phyloP scores from a whole-genome alignment of 2,329 filamentous ascomycete species.

The Xylariales sp. region DNA sequence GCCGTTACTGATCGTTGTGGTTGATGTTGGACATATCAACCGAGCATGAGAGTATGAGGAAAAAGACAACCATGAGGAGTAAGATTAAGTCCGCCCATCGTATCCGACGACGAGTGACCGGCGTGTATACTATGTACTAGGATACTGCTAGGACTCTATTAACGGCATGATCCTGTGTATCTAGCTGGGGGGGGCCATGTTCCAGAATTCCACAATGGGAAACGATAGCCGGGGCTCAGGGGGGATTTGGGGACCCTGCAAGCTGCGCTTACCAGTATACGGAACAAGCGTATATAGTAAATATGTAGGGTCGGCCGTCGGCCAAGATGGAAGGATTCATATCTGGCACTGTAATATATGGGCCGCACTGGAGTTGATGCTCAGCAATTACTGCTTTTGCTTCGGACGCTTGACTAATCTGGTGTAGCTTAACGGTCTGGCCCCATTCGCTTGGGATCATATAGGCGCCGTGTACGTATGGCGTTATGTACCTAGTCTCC shows the following conservation, averaged over 20 bases:
- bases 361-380: constrained; percentile 1
- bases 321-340: neutral
- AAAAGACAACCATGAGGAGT: neutral
- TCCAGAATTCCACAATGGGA: constrained; percentile 1
- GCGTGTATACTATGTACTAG: neutral
- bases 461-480: neutral
- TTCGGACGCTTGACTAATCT: constrained; percentile 3
- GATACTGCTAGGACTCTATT: neutral
- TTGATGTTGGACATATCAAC: constrained; percentile 19
- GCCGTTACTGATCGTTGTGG: constrained; percentile 13
- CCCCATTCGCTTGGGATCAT: constrained; percentile 7
- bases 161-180: neutral
- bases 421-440: constrained; percentile 1
- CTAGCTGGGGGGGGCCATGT: constrained; percentile 9
- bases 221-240: too few species aligned
- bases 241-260: too few species aligned
- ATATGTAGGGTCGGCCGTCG: neutral
- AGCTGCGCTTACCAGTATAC: too few species aligned
- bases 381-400: constrained; percentile 4
- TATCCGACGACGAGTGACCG: neutral
- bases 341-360: constrained; percentile 8
- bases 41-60: constrained; percentile 2
- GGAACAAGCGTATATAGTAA: too few species aligned
- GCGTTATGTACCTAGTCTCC: too few species aligned
- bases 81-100: constrained; percentile 5